Evolutionary conservation across 2,329 filamentous ascomycete genomes (phyloP), one percentile per base, ranked within the genome.

Genomic region (Chaetomium sp.): DNA sequence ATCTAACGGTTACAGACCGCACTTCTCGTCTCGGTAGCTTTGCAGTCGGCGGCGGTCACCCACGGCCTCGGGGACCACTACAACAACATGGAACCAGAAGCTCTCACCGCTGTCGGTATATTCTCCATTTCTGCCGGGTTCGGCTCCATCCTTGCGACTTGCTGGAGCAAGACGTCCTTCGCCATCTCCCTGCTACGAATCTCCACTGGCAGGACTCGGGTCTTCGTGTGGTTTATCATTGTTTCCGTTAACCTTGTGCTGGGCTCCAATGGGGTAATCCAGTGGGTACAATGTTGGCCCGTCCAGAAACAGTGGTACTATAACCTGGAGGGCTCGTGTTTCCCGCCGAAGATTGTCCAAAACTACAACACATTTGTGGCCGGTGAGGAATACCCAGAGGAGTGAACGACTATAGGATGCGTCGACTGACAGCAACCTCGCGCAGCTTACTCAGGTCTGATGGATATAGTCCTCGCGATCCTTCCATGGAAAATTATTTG

Each of bases 101-200:
- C 51, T 29, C 21, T 65, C 19, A 23, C 54, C 10, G 53, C 33
- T 25, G 60, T 68, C 57, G 27, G 45, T 21, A 21, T 66, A 19
- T 64, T 65, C 47, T 67, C 67, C 21, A 62, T 63, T 27, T 56
- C 61, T n/a, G 65, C 67, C 23, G 67, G 68, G 25, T 69, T 69
- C 56, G 63, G 63, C 47, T 66, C 67, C 54, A 65, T 70, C 50
- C 62, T 70, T 8, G 62, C 67, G 3, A 67, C 68, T n/a, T 58
- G 55, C 31, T 67, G 73, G 70, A 76, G 75, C 68, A 79, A 79
- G 69, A 78, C 75, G 1, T 77, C 76, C 0, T 77, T 78, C 57
- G 76, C 74, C 12, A 64, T 78, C 21, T 76, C 75, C 9, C 71
- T 78, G 23, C 69, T 78, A 21, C 72, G 75, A 3, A 69, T 78